phyloP scores from a whole-genome alignment of 1,284 basidiomycete genomes.

The Pascua guehoae region DNA sequence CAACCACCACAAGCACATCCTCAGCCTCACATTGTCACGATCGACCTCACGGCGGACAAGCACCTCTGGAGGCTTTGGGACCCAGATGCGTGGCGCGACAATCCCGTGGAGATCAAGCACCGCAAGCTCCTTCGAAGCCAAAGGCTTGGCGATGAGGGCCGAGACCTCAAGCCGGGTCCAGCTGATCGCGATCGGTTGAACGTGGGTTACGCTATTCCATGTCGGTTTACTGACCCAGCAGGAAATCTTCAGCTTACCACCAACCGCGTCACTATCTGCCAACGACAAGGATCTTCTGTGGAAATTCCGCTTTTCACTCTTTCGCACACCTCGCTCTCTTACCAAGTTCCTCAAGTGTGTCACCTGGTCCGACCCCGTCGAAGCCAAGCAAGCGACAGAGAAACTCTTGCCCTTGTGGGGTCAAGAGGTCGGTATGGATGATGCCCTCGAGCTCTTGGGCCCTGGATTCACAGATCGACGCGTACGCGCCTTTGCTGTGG shows the following conservation, averaged over 20 bases:
- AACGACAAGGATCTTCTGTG: constrained; percentile 96
- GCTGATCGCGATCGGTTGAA: constrained; percentile 90
- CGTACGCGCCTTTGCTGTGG: constrained; percentile 90
- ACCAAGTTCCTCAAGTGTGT: constrained; percentile 99
- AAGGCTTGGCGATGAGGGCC: constrained; percentile 86
- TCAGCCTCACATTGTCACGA: constrained; percentile 45
- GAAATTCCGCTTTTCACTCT: constrained; percentile 98
- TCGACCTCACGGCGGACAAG: constrained; percentile 58
- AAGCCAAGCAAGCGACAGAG: constrained; percentile 97
- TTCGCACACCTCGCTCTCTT: constrained; percentile 65
- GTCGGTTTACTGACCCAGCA: constrained; percentile 56
- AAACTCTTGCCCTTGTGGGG: constrained; percentile 89
- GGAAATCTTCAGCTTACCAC: constrained; percentile 85
- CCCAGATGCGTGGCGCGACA: constrained; percentile 78
- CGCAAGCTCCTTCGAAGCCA: constrained; percentile 90
- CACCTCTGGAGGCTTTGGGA: constrained; percentile 87
- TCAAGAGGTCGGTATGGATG: constrained; percentile 91
- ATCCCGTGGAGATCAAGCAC: constrained; percentile 97
- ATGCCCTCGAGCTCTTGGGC: constrained; percentile 90
- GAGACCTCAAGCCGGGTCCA: constrained; percentile 94
- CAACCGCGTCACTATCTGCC: constrained; percentile 78
- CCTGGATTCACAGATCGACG: constrained; percentile 85
- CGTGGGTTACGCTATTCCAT: constrained; percentile 63
- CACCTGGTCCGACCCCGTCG: constrained; percentile 91
- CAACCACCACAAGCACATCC: constrained; percentile 29